Conservation (phyloP, 768 basidiomycete genomes). For the Suillus clintonianus region DNA sequence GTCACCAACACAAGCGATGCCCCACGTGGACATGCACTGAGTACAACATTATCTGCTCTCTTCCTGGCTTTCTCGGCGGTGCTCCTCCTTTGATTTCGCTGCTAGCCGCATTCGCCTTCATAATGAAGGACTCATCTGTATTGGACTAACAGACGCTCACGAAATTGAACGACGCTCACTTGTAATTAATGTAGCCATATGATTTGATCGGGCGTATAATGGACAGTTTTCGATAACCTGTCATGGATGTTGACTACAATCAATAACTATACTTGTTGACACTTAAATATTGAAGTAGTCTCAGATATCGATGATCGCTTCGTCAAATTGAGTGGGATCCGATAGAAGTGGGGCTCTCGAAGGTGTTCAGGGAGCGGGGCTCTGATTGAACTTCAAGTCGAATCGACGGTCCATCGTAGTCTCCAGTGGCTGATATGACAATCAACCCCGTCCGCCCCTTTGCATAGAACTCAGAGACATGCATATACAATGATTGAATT, state of each 20-base stretch:
- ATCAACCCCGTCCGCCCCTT: no score
- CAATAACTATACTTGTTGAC: no score
- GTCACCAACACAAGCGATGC: slow-evolving; percentile 35
- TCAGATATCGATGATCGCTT: no score
- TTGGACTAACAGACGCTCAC: neutral
- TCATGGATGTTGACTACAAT: neutral
- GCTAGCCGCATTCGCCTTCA: neutral
- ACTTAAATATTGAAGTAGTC: no score
- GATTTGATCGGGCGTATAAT: neutral
- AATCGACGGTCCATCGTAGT: no score
- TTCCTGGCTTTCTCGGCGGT: neutral
- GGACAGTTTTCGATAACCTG: neutral
- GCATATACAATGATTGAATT: no score
- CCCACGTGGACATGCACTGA: neutral
- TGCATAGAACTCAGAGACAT: no score
- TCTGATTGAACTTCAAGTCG: no score
- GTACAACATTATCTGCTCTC: neutral
- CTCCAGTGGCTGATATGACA: no score
- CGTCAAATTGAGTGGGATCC: no score
- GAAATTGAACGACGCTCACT: neutral
- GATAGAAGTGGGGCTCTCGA: no score
- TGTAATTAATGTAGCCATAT: neutral
- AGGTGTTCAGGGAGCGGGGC: no score
- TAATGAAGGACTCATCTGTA: neutral
- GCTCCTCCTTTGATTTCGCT: neutral